phyloP scores from a whole-genome alignment of 345 rosid species.

The Psidium friedrichsthalianum region DNA sequence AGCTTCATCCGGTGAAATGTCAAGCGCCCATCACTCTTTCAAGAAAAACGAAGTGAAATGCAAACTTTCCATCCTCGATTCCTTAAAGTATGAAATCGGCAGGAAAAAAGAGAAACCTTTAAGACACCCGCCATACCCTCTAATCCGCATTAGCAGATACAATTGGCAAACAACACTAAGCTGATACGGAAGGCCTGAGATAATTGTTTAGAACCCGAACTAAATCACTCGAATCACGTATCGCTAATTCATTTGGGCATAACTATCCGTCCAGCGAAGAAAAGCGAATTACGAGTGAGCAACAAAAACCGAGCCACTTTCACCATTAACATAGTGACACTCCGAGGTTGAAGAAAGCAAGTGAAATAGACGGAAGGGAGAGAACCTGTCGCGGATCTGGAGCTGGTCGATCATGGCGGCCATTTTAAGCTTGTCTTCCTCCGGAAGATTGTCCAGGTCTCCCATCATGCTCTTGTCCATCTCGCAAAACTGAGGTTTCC shows the following conservation, averaged over 20 bases:
- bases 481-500: background rate
- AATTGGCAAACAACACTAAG: background rate
- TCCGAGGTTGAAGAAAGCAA: background rate
- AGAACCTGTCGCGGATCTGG: slow-evolving; percentile 78
- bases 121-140: background rate
- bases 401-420: slow-evolving; percentile 80
- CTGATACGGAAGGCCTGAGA: background rate
- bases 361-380: background rate
- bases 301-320: background rate
- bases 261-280: background rate
- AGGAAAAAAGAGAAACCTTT: background rate
- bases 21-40: background rate
- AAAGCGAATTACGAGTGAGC: background rate
- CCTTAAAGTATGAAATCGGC: background rate
- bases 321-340: background rate
- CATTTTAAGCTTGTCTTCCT: slow-evolving; percentile 68
- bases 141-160: background rate
- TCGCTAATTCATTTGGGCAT: background rate
- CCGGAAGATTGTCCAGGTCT: slow-evolving; percentile 70
- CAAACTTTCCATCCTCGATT: background rate
- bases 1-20: background rate
- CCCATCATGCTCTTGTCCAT: slow-evolving; percentile 86
- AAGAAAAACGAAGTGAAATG: background rate
- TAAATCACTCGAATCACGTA: background rate
- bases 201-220: background rate